phyloP scores from a whole-genome alignment of 1,284 basidiomycete genomes.

The Moesziomyces parantarcticus region DNA sequence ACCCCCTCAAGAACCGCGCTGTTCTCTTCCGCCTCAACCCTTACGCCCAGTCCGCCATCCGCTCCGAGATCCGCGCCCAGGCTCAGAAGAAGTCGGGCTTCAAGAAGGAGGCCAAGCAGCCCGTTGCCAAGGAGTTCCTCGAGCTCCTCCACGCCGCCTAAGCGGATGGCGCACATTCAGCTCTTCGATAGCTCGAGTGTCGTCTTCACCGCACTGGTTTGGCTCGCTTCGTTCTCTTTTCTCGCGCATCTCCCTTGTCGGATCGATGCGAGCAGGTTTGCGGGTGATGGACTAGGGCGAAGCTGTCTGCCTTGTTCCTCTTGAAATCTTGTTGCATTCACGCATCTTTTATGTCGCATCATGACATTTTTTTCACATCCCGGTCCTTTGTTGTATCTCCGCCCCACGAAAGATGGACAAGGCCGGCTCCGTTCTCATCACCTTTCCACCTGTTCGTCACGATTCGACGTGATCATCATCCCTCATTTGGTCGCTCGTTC shows the following conservation, averaged over 20 bases:
- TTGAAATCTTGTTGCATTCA: slow-evolving; percentile 9
- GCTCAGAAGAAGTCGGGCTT: slow-evolving; percentile 58
- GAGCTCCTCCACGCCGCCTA: slow-evolving; percentile 73
- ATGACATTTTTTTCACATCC: slow-evolving; percentile 12
- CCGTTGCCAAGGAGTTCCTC: slow-evolving; percentile 87
- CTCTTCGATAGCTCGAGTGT: neutral
- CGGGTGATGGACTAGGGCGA: slow-evolving; percentile 2
- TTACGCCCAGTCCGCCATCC: slow-evolving; percentile 77
- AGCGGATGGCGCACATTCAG: slow-evolving; percentile 7
- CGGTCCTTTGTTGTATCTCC: slow-evolving; percentile 43
- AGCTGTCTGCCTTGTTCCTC: neutral
- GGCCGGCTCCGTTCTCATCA: neutral
- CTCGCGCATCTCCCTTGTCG: slow-evolving; percentile 4
- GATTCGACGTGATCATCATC: slow-evolving; percentile 12
- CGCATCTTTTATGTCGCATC: slow-evolving; percentile 5
- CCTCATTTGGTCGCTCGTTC: slow-evolving; percentile 2
- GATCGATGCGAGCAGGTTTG: slow-evolving; percentile 11
- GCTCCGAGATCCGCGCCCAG: slow-evolving; percentile 63
- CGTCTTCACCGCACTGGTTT: neutral
- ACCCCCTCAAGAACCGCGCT: slow-evolving; percentile 89
- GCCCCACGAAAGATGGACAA: neutral
- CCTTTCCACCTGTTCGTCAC: neutral
- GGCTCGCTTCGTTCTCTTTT: slow-evolving; percentile 3
- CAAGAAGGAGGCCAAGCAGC: slow-evolving; percentile 65
- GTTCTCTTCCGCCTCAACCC: slow-evolving; percentile 99